Conservation (phyloP, 2,329 filamentous ascomycete genomes). For the Pezicula neosporulosa region DNA sequence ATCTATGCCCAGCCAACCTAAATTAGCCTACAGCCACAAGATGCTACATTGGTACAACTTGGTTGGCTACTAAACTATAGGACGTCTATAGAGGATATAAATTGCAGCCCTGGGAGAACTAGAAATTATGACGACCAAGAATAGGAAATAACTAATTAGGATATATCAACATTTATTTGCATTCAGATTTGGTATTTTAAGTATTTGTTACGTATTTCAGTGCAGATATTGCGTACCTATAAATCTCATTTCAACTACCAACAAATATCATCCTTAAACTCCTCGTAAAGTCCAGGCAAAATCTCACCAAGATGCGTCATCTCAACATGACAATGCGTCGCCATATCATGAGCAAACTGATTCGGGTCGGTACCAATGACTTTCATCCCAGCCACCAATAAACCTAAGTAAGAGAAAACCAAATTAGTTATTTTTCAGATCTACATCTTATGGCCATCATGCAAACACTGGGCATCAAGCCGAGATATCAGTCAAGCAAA, state of each 20-base stretch:
- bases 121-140: too few species aligned
- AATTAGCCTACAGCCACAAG: too few species aligned
- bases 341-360: background rate
- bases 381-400: background rate
- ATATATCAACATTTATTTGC: too few species aligned
- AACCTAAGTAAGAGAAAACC: background rate
- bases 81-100: too few species aligned
- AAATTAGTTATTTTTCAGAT: background rate
- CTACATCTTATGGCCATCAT: background rate
- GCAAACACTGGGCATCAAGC: background rate
- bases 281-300: background rate
- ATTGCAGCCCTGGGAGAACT: too few species aligned
- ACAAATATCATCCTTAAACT: background rate
- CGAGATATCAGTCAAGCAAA: background rate
- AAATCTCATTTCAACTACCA: background rate
- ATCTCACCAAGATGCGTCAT: background rate
- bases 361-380: background rate
- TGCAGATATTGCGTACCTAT: too few species aligned
- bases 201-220: too few species aligned
- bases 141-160: too few species aligned
- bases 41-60: too few species aligned
- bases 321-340: background rate
- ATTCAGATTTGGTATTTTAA: too few species aligned
- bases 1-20: too few species aligned
- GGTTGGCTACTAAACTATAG: too few species aligned